Evolutionary conservation across 75 land plant genomes (phyloP).

Genomic region (Adiantum capillusveneris): DNA sequence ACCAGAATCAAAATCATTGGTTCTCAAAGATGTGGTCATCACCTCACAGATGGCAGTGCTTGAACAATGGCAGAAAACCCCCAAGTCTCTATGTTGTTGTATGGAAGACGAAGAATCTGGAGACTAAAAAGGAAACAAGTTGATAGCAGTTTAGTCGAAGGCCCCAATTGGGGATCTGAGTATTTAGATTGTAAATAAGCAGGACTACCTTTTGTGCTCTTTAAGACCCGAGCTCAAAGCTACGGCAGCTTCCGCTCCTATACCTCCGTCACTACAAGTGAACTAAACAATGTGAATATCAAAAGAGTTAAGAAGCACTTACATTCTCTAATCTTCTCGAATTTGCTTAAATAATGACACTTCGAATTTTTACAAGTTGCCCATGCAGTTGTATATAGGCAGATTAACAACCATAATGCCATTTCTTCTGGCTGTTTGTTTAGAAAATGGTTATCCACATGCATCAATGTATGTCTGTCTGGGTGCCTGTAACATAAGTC

Average conservation of each 20-base stretch:
- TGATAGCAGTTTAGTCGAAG: too few species aligned
- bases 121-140: constrained; percentile 6
- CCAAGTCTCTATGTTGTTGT: constrained; percentile 19
- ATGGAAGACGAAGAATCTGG: constrained; percentile 23
- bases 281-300: too few species aligned
- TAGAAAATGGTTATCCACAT: too few species aligned
- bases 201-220: constrained; percentile 4
- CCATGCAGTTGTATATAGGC: too few species aligned
- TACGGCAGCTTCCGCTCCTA: constrained; percentile 21
- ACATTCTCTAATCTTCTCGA: too few species aligned
- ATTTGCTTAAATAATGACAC: too few species aligned
- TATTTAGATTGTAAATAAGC: background rate
- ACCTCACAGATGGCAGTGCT: constrained; percentile 20
- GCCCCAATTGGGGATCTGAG: background rate
- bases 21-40: constrained; percentile 4
- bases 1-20: constrained; percentile 2
- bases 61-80: constrained; percentile 23
- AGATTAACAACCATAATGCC: too few species aligned
- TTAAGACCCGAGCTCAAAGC: constrained; percentile 11
- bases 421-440: too few species aligned
- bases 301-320: too few species aligned
- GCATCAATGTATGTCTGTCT: too few species aligned
- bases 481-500: too few species aligned
- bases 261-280: constrained; percentile 22
- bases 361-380: too few species aligned